Percentiles rank a stretch among this genome's conserved stretches.
Evolutionary conservation across 192 early-diverging fungal genomes (phyloP).

Genomic region (Funneliformis mosseae): DNA sequence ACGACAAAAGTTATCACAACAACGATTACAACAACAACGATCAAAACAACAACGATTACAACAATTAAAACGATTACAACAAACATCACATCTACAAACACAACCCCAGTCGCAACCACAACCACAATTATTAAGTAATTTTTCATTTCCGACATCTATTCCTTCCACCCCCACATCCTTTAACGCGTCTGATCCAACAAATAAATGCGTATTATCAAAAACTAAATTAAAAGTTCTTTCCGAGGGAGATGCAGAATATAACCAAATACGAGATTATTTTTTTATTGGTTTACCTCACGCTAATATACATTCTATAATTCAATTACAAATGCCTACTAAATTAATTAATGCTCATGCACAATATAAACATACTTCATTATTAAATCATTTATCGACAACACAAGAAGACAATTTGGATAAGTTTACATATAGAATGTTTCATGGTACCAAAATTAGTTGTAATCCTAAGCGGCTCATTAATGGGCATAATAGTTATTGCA

Average conservation of each 20-base stretch:
- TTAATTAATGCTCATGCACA: neutral
- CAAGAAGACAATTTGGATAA: neutral
- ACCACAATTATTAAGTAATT: neutral
- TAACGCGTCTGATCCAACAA: neutral
- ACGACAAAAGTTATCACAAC: neutral
- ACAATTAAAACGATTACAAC: neutral
- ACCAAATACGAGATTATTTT: neutral
- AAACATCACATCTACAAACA: neutral
- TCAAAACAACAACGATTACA: neutral
- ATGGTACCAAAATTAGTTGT: constrained; percentile 4
- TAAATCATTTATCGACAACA: neutral
- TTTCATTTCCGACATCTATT: neutral
- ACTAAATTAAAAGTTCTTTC: neutral
- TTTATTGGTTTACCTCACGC: neutral
- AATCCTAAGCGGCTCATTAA: neutral
- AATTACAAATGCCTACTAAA: neutral
- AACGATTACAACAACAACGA: neutral
- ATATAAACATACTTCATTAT: neutral
- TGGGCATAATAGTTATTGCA: neutral
- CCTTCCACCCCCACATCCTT: neutral
- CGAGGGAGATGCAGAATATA: neutral
- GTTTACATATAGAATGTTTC: neutral
- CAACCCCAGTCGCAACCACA: neutral
- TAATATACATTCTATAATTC: neutral
- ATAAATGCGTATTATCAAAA: neutral